Conservation (phyloP, 2,329 filamentous ascomycete species). For the Colletotrichum viniferum region DNA sequence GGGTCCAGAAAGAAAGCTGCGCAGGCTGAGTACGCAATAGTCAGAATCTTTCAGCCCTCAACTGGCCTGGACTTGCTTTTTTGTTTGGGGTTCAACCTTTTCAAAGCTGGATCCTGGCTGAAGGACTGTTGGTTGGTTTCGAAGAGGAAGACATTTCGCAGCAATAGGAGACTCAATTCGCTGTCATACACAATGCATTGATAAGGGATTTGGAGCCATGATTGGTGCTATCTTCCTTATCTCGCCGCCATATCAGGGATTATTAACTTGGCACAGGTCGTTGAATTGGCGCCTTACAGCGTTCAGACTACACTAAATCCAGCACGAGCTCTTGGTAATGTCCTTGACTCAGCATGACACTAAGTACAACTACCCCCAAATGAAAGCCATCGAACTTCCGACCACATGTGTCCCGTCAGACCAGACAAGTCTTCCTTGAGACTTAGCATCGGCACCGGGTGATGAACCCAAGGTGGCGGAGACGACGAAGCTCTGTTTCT, state of each 20-base stretch:
- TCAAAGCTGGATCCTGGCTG: background rate
- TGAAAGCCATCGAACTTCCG: slow-evolving; percentile 2
- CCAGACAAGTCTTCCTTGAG: slow-evolving; percentile 11
- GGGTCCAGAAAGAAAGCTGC: background rate
- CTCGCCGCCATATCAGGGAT: background rate
- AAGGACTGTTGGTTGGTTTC: background rate
- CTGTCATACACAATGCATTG: background rate
- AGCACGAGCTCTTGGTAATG: background rate
- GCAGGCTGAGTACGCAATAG: background rate
- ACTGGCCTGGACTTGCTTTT: background rate
- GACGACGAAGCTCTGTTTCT: background rate
- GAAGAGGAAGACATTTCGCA: background rate
- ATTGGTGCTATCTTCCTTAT: background rate
- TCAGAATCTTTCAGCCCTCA: background rate
- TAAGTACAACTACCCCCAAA: background rate
- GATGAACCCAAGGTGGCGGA: background rate
- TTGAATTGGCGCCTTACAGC: background rate
- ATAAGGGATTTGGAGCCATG: background rate
- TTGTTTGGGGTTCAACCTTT: background rate
- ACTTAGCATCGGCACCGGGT: background rate
- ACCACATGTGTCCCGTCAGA: slow-evolving; percentile 18
- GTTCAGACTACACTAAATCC: background rate
- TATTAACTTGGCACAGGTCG: background rate
- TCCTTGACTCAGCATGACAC: background rate
- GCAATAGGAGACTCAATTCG: background rate